Evolutionary conservation across 176 grass and related monocot genomes (phyloP), one percentile per base, ranked within the genome.

Genomic region (Themeda triandra): DNA sequence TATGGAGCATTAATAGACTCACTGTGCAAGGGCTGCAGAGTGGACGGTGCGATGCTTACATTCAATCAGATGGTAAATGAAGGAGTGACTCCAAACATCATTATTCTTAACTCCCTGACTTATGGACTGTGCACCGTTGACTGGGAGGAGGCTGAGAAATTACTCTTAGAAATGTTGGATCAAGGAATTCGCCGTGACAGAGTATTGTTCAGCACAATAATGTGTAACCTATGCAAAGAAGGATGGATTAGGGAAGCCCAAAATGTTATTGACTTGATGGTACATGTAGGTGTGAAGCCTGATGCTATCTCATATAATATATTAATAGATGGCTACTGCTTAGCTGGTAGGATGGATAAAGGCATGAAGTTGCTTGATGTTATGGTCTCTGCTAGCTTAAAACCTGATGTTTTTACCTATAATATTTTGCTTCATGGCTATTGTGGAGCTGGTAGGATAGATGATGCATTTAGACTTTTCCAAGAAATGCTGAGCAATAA

Each of bases 71-170:
- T 85, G 83, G 36, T 13, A 6, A 23, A 69, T 39, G 83, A 76
- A 42, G 24, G 53, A 66, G n/a, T 42, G 23, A 25, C 12, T 71
- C 69, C 37, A 15, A 8, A 71, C 5, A 15, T 6, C 13, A 2
- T 25, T 27, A 5, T 71, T 6, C 41, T 71, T 71, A 27, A 0
- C 25, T 19, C 13, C 74, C 44, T 67, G 13, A 78, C 44, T 85
- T 65, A 49, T 85, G 49, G 37, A 41, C 2, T 85, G 51, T 65
- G 54, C 19, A 63, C 25, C 14, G 10, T 45, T 14, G 81, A 66
- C 39, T 84, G 71, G 70, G 81, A 89, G 10, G 66, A 70, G 36
- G 64, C 75, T 18, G 33, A 30, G 21, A 75, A 80, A 69, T 54
- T 89, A 27, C 12, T 80, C 25, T 29, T 25, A 41, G 81, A 85